phyloP scores from a whole-genome alignment of 345 rosid genomes.

The Eucalyptus pumila region DNA sequence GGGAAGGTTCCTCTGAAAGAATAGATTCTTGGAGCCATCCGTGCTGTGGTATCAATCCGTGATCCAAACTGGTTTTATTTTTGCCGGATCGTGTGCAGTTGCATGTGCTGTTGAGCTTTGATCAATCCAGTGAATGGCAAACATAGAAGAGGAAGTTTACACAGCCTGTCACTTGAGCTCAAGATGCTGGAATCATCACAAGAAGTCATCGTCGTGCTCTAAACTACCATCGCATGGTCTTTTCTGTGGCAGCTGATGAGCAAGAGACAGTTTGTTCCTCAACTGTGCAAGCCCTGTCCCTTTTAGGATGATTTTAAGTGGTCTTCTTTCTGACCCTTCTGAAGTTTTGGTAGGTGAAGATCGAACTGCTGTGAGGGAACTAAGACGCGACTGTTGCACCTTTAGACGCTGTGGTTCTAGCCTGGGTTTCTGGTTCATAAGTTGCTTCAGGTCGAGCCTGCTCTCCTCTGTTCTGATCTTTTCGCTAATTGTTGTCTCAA shows the following conservation, averaged over 20 bases:
- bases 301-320: conserved; percentile 9
- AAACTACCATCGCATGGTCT: conserved; percentile 15
- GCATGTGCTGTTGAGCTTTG: neutral
- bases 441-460: conserved; percentile 6
- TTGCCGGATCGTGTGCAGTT: neutral
- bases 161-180: neutral
- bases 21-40: neutral
- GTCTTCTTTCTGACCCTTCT: conserved; percentile 9
- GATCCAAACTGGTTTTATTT: neutral
- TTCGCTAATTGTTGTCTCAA: conserved; percentile 41
- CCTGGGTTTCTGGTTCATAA: conserved; percentile 8
- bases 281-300: neutral
- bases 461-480: neutral
- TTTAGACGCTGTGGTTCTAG: conserved; percentile 21
- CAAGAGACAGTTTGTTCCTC: neutral
- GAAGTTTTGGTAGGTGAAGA: conserved; percentile 11
- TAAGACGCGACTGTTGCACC: neutral
- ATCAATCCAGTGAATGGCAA: neutral
- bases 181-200: neutral
- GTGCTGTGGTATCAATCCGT: neutral
- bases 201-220: conserved; percentile 37
- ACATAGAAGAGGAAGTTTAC: neutral
- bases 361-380: neutral
- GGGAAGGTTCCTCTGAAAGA: neutral
- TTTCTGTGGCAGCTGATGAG: conserved; percentile 23